Percentiles rank a stretch among this genome's conserved stretches.
phyloP scores from a whole-genome alignment of 1,139 yeast genomes.

The Saccharomyces pastorianus region DNA sequence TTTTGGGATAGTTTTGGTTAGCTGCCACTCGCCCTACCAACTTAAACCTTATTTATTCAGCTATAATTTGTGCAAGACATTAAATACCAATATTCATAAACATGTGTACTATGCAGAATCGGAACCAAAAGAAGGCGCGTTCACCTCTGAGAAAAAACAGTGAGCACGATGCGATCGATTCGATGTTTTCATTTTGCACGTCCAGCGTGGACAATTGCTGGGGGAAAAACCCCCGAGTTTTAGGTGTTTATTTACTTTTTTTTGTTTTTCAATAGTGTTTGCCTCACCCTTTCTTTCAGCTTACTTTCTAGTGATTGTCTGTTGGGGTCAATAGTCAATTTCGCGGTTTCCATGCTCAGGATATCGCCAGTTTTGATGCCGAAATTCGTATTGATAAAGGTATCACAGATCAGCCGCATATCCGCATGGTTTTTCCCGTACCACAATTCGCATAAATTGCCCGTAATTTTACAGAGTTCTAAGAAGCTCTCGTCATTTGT shows the following conservation, averaged over 20 bases:
- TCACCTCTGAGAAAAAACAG: too few relatives aligned
- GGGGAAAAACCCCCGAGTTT: too few relatives aligned
- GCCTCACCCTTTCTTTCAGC: conserved; percentile 13
- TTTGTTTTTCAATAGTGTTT: conserved; percentile 1
- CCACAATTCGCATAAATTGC: conserved; percentile 22
- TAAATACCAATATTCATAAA: neutral
- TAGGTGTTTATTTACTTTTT: neutral
- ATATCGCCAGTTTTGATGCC: conserved; percentile 7
- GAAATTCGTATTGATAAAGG: conserved; percentile 14
- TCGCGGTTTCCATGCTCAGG: neutral
- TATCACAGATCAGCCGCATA: conserved; percentile 17
- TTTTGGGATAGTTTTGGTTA: neutral
- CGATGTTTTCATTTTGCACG: too few relatives aligned
- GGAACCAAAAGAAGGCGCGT: too few relatives aligned
- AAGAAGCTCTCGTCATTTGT: conserved; percentile 14
- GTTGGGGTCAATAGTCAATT: conserved; percentile 16
- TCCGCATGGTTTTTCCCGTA: conserved; percentile 14
- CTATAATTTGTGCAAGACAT: neutral
- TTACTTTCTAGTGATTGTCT: conserved; percentile 19
- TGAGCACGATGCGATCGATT: too few relatives aligned
- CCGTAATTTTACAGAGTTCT: conserved; percentile 21
- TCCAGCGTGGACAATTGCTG: too few relatives aligned
- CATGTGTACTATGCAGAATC: neutral
- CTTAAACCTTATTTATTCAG: conserved; percentile 1
- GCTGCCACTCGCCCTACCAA: neutral